These are phyloP conservation scores for Phytopythium vexans DNA, from an alignment of 352 stramenopile species.

Conservation along the genomic window DNA sequence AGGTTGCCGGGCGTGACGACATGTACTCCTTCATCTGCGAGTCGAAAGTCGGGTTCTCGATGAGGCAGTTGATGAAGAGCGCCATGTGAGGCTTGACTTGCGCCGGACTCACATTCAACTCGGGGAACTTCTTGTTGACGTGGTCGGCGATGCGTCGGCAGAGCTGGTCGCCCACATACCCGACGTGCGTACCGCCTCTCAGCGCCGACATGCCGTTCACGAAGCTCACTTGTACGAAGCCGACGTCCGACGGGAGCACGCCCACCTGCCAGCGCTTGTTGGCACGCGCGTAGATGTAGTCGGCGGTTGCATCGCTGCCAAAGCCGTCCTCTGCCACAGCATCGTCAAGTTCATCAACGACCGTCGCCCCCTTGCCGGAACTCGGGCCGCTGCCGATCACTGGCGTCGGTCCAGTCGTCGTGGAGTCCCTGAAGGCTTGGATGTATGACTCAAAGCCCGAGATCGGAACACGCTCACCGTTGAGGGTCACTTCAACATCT, in stretches of 20 bases:
- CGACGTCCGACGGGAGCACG: constrained; percentile 86
- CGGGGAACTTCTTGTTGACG: constrained; percentile 96
- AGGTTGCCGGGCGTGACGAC: constrained; percentile 87
- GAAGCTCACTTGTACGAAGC: constrained; percentile 98
- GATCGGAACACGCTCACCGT: constrained; percentile 83
- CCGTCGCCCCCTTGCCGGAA: no score
- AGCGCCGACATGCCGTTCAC: constrained; percentile 98
- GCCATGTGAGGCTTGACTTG: constrained; percentile 98
- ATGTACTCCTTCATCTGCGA: constrained; percentile 99
- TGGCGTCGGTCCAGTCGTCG: constrained; percentile 17
- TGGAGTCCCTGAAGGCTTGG: constrained; percentile 78
- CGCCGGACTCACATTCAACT: constrained; percentile 87
- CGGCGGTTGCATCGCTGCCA: constrained; percentile 28
- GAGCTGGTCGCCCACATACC: constrained; percentile 84
- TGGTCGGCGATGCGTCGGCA: constrained; percentile 90
- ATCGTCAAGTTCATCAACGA: not conserved
- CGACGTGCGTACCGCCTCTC: constrained; percentile 96
- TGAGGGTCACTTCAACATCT: constrained; percentile 92
- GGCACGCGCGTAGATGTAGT: constrained; percentile 92
- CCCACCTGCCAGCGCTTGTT: constrained; percentile 97
- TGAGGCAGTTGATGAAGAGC: constrained; percentile 98
- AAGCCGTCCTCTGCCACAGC: constrained; percentile 50
- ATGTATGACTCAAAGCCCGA: constrained; percentile 98
- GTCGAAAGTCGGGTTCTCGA: constrained; percentile 99
- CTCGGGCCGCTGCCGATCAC: constrained; percentile 1